These are phyloP conservation scores for Phytophthora vignae DNA, from an alignment of 352 stramenopile genomes.

Conservation along the genomic window DNA sequence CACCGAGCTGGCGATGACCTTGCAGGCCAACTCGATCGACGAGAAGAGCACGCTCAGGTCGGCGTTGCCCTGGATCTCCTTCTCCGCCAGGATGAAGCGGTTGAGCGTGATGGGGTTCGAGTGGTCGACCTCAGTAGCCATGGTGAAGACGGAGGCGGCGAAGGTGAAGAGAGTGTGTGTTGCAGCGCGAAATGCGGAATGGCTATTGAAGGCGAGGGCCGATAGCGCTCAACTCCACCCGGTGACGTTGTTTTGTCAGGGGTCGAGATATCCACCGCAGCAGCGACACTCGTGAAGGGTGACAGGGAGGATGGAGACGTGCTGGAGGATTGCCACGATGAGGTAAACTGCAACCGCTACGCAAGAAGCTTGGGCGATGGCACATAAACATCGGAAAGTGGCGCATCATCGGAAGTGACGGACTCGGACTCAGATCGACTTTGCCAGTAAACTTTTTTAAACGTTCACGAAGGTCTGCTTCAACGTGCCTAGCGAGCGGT, in stretches of 20 bases:
- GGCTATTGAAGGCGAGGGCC: neutral
- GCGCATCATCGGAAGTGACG: neutral
- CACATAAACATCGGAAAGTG: conserved; percentile 26
- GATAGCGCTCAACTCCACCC: neutral
- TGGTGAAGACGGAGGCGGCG: conserved; percentile 8
- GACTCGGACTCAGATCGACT: too few species aligned
- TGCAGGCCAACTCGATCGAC: conserved; percentile 96
- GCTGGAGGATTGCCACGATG: conserved; percentile 32
- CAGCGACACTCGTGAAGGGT: conserved; percentile 11
- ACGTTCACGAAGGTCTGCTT: neutral
- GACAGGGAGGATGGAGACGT: conserved; percentile 2
- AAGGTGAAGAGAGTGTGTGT: conserved; percentile 9
- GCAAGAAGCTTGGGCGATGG: conserved; percentile 7
- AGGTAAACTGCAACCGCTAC: conserved; percentile 22
- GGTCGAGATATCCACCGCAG: conserved; percentile 5
- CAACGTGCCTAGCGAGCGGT: conserved; percentile 1
- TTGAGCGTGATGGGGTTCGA: conserved; percentile 92
- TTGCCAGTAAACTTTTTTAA: too few species aligned
- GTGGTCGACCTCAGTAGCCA: conserved; percentile 57
- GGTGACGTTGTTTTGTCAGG: conserved; percentile 20
- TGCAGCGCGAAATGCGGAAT: conserved; percentile 31
- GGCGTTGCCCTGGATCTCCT: conserved; percentile 91
- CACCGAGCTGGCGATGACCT: conserved; percentile 96
- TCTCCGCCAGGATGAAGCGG: conserved; percentile 92
- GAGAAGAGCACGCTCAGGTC: conserved; percentile 96